Evolutionary conservation across 108 stramenopile genomes (phyloP).

Genomic region (Mayamaea pseudoterrestris): DNA sequence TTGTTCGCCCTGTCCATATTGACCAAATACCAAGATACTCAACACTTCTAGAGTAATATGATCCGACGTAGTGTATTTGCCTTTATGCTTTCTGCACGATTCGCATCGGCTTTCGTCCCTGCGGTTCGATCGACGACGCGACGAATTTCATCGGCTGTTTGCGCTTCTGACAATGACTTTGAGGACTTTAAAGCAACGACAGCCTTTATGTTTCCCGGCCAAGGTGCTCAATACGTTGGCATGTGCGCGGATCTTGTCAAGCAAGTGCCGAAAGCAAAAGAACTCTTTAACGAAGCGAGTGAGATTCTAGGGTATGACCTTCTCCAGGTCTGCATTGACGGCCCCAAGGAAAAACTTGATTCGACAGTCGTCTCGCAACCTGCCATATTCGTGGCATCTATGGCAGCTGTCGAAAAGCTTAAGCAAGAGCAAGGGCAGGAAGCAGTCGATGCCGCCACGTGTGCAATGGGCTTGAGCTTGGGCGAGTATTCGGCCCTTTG

Average conservation of each 20-base stretch:
- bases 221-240: slow-evolving; percentile 87
- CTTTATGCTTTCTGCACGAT: no score
- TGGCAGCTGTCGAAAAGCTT: slow-evolving; percentile 96
- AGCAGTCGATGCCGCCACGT: slow-evolving; percentile 85
- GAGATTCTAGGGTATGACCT: slow-evolving; percentile 95
- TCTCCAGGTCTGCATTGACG: slow-evolving; percentile 78
- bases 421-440: slow-evolving; percentile 76
- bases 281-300: slow-evolving; percentile 89
- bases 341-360: slow-evolving; percentile 91
- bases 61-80: no score
- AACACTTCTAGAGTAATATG: no score
- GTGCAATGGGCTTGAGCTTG: slow-evolving; percentile 89
- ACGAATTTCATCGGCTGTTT: neutral
- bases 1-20: no score
- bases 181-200: slow-evolving; percentile 74
- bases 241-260: slow-evolving; percentile 77
- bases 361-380: slow-evolving; percentile 95
- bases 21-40: no score
- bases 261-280: slow-evolving; percentile 86
- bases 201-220: slow-evolving; percentile 94
- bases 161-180: slow-evolving; percentile 71
- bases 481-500: slow-evolving; percentile 97
- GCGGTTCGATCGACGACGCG: neutral
- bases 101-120: neutral
- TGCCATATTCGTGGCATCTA: slow-evolving; percentile 95